Percentiles rank a stretch among this genome's conserved stretches.
phyloP scores from a whole-genome alignment of 306 rosid genomes.

The Dryas octopetala region DNA sequence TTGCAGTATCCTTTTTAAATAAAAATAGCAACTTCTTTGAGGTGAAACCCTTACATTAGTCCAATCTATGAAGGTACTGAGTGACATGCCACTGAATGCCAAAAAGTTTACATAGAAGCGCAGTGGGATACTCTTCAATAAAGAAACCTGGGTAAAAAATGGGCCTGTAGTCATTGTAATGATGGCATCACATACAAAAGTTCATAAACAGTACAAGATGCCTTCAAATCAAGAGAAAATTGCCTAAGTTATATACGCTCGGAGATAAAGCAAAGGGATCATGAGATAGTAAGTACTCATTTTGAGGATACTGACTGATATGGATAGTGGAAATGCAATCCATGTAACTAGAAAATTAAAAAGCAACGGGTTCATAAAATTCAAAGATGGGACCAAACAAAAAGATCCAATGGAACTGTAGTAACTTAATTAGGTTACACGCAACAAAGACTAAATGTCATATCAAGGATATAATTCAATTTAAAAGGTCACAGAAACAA shows the following conservation, averaged over 20 bases:
- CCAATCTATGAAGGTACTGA: slow-evolving; percentile 59
- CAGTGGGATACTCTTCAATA: slow-evolving; percentile 74
- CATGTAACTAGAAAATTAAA: not conserved
- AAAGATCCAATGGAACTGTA: not conserved
- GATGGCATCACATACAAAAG: not conserved
- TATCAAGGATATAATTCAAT: not conserved
- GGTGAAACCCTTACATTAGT: slow-evolving; percentile 59
- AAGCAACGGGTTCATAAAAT: not conserved
- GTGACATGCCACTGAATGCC: slow-evolving; percentile 47
- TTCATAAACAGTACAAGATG: not conserved
- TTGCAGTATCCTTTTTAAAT: not conserved
- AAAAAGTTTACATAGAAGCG: slow-evolving; percentile 62
- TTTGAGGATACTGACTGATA: not conserved
- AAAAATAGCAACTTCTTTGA: not conserved
- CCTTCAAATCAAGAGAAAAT: not conserved
- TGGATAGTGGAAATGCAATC: not conserved
- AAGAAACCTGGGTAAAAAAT: slow-evolving; percentile 53
- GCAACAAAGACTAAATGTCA: not conserved
- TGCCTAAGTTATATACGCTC: not conserved
- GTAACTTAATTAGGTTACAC: not conserved
- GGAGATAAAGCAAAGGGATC: not conserved
- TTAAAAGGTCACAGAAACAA: not conserved
- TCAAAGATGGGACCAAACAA: not conserved
- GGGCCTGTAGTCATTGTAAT: slow-evolving; percentile 19
- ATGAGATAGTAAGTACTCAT: not conserved